Evolutionary conservation across 1,284 basidiomycete species (phyloP), one percentile per base, ranked within the genome.

Genomic region (Leucocoprinus gongylophorus): DNA sequence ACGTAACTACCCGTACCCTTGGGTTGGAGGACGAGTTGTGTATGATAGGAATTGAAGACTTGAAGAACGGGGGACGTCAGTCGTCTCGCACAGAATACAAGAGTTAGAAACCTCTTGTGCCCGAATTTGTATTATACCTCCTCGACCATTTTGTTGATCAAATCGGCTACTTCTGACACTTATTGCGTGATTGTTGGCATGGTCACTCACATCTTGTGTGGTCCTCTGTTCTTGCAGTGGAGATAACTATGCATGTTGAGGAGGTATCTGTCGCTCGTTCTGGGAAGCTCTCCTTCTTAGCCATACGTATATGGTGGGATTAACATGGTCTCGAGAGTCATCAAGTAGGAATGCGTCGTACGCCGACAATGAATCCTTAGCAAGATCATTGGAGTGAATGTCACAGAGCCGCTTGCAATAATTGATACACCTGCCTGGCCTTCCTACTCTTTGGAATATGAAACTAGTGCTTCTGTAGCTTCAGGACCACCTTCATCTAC

Each of bases 251-350:
- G 78, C 79, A 53, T 81, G 79, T 56, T 78, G 73, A 21, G 78
- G 49, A 2, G 75, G 74, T 21, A 80, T 64, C 8, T 79, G 69
- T 20, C 69, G 63, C 61, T 83, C 80, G 20, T 65, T 68, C 50
- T 74, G 58, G 17, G 75, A 75, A 26, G 78, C 73, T 8, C 68
- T 60, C 9, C 64, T 68, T 4, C 81, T 81, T 21, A 83, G 67
- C 81, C 81, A 83, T 15, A 79, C 69, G 57, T 79, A 83, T 28
- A 83, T 62, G 2, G 71, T 70, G 8, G 75, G 73, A 44, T 66
- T 64, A 2, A 56, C 54, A 8, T 61, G 44, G 47, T 64, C 64
- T 48, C 61, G 60, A 9, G 70, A 63, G 51, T 65, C 56, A 55
- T 81, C 77, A 33, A 81, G 58, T 20, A 81, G 60, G 62, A 76